These are phyloP conservation scores for Bipolaris bicolor DNA, from an alignment of 2,329 filamentous ascomycete genomes.

Conservation along the genomic window DNA sequence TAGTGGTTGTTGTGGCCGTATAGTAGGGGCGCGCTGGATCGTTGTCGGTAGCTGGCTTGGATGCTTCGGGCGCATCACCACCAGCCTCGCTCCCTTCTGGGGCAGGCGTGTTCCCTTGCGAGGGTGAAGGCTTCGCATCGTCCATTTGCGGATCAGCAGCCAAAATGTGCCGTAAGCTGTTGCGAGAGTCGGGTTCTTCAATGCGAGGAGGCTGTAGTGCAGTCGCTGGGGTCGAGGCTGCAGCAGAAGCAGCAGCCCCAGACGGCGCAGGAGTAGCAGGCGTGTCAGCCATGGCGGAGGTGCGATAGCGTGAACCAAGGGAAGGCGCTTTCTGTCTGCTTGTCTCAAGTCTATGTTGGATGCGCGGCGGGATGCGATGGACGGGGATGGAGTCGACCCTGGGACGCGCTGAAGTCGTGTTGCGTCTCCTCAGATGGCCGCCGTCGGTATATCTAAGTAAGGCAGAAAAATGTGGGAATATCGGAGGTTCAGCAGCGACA, in stretches of 20 bases:
- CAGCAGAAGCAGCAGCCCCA: not conserved
- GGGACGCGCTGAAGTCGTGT: not conserved
- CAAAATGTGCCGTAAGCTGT: conserved; percentile 50
- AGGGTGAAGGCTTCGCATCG: conserved; percentile 38
- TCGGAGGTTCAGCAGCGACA: conserved; percentile 1
- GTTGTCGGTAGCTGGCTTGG: conserved; percentile 35
- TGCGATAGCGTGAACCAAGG: not conserved
- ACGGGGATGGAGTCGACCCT: not conserved
- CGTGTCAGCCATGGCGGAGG: conserved; percentile 11
- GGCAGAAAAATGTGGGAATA: not conserved
- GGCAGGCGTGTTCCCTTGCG: conserved; percentile 38
- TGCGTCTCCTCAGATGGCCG: not conserved
- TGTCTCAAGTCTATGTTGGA: conserved; percentile 3
- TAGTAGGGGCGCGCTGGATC: conserved; percentile 47
- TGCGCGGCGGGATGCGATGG: conserved; percentile 7
- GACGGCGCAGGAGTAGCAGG: not conserved
- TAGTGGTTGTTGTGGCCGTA: conserved; percentile 58
- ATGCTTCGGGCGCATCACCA: conserved; percentile 35
- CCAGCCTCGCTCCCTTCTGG: conserved; percentile 43
- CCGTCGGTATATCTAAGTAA: not conserved
- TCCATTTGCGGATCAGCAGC: conserved; percentile 46
- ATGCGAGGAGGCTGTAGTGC: conserved; percentile 29
- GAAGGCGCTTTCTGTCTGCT: conserved; percentile 5
- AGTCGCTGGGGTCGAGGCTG: conserved; percentile 18
- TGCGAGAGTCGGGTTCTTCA: conserved; percentile 48